phyloP scores from a whole-genome alignment of 1,284 basidiomycete genomes.

The Prillingera fragicola region DNA sequence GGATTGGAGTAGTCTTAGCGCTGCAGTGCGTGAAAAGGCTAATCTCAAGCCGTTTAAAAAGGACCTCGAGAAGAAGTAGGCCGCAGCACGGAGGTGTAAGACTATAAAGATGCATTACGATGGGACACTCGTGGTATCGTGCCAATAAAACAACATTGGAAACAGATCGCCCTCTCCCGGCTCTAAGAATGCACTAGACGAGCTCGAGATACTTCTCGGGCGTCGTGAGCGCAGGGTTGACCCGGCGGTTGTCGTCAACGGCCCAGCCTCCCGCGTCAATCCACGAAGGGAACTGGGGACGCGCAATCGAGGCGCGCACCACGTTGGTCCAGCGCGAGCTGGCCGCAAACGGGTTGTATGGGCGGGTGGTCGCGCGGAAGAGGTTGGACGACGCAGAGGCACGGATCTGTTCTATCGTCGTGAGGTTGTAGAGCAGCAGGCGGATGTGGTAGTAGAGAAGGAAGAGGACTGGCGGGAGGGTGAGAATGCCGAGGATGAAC shows the following conservation, averaged over 20 bases:
- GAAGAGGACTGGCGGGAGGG: constrained; percentile 75
- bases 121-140: too few relatives aligned
- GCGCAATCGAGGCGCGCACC: constrained; percentile 35
- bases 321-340: constrained; percentile 36
- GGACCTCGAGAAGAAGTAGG: constrained; percentile 4
- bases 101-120: too few relatives aligned
- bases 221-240: constrained; percentile 41
- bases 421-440: constrained; percentile 73
- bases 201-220: constrained; percentile 23
- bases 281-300: constrained; percentile 47
- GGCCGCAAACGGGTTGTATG: constrained; percentile 45
- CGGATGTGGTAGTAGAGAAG: constrained; percentile 76
- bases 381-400: constrained; percentile 37
- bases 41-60: constrained; percentile 20
- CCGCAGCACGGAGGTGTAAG: too few relatives aligned
- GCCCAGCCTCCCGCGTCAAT: constrained; percentile 38
- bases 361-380: constrained; percentile 25
- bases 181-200: constrained; percentile 9
- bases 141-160: too few relatives aligned
- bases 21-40: constrained; percentile 21
- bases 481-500: constrained; percentile 61
- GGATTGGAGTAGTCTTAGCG: constrained; percentile 27
- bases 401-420: constrained; percentile 73
- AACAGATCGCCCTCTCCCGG: too few relatives aligned
- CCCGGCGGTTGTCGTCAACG: constrained; percentile 26